phyloP scores from a whole-genome alignment of 129 eudicot genomes.

The Artemisia argyi region DNA sequence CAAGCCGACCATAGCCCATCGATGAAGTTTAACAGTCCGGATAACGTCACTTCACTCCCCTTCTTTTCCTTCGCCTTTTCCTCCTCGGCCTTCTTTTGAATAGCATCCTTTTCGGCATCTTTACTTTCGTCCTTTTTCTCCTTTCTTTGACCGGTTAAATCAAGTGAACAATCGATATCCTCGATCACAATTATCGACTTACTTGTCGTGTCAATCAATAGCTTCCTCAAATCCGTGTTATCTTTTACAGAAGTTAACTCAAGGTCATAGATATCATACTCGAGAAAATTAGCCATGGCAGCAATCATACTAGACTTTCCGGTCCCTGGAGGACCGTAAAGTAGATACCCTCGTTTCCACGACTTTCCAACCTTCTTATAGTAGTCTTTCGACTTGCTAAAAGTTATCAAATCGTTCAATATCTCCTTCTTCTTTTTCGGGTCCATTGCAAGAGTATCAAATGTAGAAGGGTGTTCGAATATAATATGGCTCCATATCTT shows the following conservation, averaged over 20 bases:
- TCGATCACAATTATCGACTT: conserved; percentile 61
- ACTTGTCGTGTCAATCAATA: conserved; percentile 46
- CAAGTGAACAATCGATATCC: conserved; percentile 62
- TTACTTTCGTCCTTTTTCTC: not conserved
- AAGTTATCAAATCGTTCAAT: conserved; percentile 14
- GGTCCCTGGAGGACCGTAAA: conserved; percentile 24
- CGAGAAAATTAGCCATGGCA: conserved; percentile 23
- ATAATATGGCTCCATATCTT: conserved; percentile 14
- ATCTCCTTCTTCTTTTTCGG: conserved; percentile 23
- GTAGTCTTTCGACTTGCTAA: conserved; percentile 20
- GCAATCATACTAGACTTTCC: conserved; percentile 29
- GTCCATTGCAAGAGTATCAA: conserved; percentile 26
- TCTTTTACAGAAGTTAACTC: conserved; percentile 48
- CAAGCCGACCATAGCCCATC: conserved; percentile 57
- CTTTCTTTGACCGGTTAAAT: conserved; percentile 49
- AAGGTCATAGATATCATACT: conserved; percentile 40
- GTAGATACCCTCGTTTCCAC: conserved; percentile 26
- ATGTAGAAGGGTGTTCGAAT: conserved; percentile 22
- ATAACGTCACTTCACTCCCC: conserved; percentile 42
- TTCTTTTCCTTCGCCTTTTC: conserved; percentile 8
- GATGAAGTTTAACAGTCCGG: conserved; percentile 47
- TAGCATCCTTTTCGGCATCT: conserved; percentile 10
- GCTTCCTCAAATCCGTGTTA: conserved; percentile 44
- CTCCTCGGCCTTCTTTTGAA: conserved; percentile 22
- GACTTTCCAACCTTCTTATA: conserved; percentile 23